Evolutionary conservation across 2,329 filamentous ascomycete genomes (phyloP), one percentile per base, ranked within the genome.

Genomic region (Knoxdaviesia capensis): DNA sequence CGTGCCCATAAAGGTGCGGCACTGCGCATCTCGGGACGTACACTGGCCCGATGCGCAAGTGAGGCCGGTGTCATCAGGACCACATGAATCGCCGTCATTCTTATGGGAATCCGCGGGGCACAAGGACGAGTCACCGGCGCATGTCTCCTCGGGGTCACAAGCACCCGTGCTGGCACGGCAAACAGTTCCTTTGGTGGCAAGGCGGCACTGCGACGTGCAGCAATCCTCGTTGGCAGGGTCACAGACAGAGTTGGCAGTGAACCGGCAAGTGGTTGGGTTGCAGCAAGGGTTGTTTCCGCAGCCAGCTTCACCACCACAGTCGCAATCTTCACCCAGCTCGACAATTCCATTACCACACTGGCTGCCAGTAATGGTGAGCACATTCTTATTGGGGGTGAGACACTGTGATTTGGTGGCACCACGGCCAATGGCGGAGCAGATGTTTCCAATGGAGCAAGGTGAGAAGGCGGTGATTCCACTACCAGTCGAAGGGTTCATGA

Each of bases 301-400:
- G 35, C 72, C 73, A 9, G 64, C 59, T 9, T 65, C 62, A 43
- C 88, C 88, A 47, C 90, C 90, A 53, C 90, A 98, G 59, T 98
- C 90, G 59, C 90, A 98, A 42, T 98, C 81, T 60, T 98, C 90
- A 48, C 85, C 90, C 11, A 71, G 65, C 60, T 96, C 90, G 41
- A 98, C 90, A 49, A 98, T 96, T 42, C 90, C 90, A 59, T 98
- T 98, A 44, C 90, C 90, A 59, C 90, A 98, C 54, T 87, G 78
- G 50, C 79, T 80, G 43, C 80, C 83, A 0, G 77, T 80, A 50
- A 93, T 83, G 31, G 81, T 90, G 32, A 73, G 70, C 39, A 98
- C 76, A 48, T 82, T 77, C 50, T 73, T 76, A 64, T 98, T 98
- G 57, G 83, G 77, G n/a, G 75, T 78, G 37, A 98, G 64, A 57